Evolutionary conservation across 83 land plant genomes (phyloP).

Genomic region (Larix sibirica): DNA sequence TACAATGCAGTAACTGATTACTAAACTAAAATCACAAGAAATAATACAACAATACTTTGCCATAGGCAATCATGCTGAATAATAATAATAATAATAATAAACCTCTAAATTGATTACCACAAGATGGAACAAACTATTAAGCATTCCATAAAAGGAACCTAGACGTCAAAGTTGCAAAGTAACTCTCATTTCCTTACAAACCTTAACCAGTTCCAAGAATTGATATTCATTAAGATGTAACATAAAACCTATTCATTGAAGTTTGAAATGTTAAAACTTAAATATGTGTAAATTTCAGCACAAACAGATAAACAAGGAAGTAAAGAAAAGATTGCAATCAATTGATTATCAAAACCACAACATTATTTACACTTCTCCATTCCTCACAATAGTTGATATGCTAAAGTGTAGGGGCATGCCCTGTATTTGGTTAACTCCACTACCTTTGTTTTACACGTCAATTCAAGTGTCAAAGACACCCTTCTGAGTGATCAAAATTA

Average conservation of each 20-base stretch:
- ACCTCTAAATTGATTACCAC: neutral
- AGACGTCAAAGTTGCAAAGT: too few relatives aligned
- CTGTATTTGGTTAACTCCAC: neutral
- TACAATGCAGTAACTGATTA: too few relatives aligned
- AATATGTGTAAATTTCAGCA: neutral
- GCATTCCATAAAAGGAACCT: neutral
- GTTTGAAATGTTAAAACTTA: neutral
- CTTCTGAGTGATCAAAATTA: neutral
- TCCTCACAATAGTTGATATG: conserved; percentile 4
- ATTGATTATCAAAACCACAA: neutral
- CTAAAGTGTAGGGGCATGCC: too few relatives aligned
- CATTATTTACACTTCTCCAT: neutral
- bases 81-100: neutral
- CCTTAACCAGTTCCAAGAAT: neutral
- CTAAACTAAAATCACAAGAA: neutral
- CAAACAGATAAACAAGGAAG: neutral
- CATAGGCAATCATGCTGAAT: neutral
- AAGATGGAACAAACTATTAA: neutral
- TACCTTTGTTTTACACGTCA: too few relatives aligned
- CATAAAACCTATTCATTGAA: neutral
- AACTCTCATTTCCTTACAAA: neutral
- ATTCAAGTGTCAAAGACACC: neutral
- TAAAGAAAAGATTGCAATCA: neutral
- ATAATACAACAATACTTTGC: neutral
- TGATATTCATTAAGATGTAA: neutral